Evolutionary conservation across 768 basidiomycete species (phyloP).

Genomic region (Chalciporus chontae): DNA sequence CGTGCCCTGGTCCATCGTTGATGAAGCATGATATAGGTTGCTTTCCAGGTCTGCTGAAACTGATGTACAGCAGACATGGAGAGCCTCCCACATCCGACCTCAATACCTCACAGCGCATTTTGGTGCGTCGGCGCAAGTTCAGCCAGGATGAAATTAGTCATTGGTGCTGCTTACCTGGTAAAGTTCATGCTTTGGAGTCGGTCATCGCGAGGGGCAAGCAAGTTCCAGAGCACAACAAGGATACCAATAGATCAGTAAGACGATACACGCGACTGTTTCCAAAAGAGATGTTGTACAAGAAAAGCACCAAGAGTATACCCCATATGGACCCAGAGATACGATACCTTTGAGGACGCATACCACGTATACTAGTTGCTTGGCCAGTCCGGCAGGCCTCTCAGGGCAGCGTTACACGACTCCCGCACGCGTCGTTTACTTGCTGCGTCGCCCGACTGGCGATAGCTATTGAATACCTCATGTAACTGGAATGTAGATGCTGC

Average conservation of each 20-base stretch:
- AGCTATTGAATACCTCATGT: conserved; percentile 67
- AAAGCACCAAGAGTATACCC: background rate
- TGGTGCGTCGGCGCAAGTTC: too few species aligned
- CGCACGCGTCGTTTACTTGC: conserved; percentile 74
- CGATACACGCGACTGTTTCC: background rate
- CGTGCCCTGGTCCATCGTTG: too few species aligned
- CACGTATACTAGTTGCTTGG: conserved; percentile 36
- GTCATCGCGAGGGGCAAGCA: background rate
- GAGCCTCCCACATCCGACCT: too few species aligned
- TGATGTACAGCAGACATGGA: too few species aligned
- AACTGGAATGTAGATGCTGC: conserved; percentile 74
- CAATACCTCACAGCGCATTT: too few species aligned
- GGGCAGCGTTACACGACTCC: conserved; percentile 74
- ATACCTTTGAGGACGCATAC: background rate
- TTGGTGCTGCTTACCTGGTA: too few species aligned
- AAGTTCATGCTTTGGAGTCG: too few species aligned
- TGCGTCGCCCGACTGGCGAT: conserved; percentile 68
- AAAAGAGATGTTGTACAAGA: background rate
- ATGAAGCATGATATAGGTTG: too few species aligned
- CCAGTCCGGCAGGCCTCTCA: conserved; percentile 72
- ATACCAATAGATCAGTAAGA: conserved; percentile 7
- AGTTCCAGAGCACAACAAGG: background rate
- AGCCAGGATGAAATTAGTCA: too few species aligned
- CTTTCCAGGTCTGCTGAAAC: too few species aligned
- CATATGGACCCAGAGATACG: background rate